Evolutionary conservation across 768 basidiomycete genomes (phyloP), one percentile per base, ranked within the genome.

Genomic region (Termitomyces sp.): DNA sequence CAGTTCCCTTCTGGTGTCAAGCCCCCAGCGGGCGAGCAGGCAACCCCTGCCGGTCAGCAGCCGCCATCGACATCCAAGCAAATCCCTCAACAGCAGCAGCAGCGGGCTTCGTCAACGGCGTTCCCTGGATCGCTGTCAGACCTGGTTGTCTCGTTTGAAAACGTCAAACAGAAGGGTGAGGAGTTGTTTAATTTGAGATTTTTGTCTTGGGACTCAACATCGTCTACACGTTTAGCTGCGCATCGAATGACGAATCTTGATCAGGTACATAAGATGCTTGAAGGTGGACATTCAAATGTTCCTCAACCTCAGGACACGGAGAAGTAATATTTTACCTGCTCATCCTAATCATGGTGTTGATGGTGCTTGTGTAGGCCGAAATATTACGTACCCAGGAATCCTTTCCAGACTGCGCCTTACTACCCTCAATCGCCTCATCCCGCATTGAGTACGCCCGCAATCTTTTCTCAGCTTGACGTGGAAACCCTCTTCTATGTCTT

Each of bases 401-500:
- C 95, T 11, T 92, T 84, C 76, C 86, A 81, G 66, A 93, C 95
- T n/a, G 89, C 97, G 16, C 73, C 84, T 12, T 98, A 96, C 71
- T 99, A 99, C 72, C 95, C 97, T 38, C 97, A 98, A 72, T 71
- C 85, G 54, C 93, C 93, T 31, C 84, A 88, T 62, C 82, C 87
- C 17, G 77, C 90, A 44, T 75, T 98, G 58, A 92, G 83, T 65
- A 89, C 92, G 53, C 84, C 94, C 35, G 84, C 81, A 9, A 82
- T 98, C 50, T 97, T 95, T 69, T 80, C 89, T 32, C 90, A 95
- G 69, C 82, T 98, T 59, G 97, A 99, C 62, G 87, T 97, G 48
- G 97, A 99, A 75, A 98, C 96, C 19, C 78, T 98, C 10, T 98
- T 99, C 75, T 99, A 95, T 75, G 90, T 98, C 66, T 99, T 99